Evolutionary conservation across 305 asterid species (phyloP).

Genomic region (Euphrasia arctica): DNA sequence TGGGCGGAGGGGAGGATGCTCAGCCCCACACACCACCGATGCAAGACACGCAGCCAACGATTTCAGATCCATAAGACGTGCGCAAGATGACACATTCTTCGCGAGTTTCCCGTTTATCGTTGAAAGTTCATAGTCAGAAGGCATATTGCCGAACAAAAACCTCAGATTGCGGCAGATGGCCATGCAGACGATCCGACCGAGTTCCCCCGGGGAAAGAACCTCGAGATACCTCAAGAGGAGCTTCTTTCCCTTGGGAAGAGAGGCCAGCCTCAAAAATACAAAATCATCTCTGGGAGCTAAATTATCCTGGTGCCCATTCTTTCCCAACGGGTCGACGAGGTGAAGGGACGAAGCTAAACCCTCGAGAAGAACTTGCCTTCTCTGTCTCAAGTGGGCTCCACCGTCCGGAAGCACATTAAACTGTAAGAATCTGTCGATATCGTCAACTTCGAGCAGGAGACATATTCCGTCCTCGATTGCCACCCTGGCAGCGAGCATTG

Average conservation of each 20-base stretch:
- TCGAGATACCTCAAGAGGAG: constrained; percentile 46
- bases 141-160: constrained; percentile 47
- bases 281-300: constrained; percentile 47
- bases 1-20: constrained; percentile 61
- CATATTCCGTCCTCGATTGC: constrained; percentile 72
- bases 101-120: constrained; percentile 34
- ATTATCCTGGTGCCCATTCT: constrained; percentile 39
- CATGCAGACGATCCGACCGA: constrained; percentile 60
- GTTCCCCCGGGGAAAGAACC: constrained; percentile 50
- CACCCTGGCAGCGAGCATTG: constrained; percentile 88
- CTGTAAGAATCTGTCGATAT: constrained; percentile 64
- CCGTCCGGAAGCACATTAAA: constrained; percentile 64
- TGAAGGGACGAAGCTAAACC: constrained; percentile 61
- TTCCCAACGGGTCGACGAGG: constrained; percentile 54
- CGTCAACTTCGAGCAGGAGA: constrained; percentile 77
- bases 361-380: constrained; percentile 56
- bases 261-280: constrained; percentile 46
- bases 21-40: constrained; percentile 56
- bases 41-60: constrained; percentile 64
- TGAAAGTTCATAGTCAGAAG: constrained; percentile 32
- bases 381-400: constrained; percentile 49
- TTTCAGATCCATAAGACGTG: constrained; percentile 46
- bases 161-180: constrained; percentile 62
- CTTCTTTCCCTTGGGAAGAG: constrained; percentile 64
- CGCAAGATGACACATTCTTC: constrained; percentile 37